Conservation (phyloP, 164 flowering plant genomes). For the Liriodendron chinense region DNA sequence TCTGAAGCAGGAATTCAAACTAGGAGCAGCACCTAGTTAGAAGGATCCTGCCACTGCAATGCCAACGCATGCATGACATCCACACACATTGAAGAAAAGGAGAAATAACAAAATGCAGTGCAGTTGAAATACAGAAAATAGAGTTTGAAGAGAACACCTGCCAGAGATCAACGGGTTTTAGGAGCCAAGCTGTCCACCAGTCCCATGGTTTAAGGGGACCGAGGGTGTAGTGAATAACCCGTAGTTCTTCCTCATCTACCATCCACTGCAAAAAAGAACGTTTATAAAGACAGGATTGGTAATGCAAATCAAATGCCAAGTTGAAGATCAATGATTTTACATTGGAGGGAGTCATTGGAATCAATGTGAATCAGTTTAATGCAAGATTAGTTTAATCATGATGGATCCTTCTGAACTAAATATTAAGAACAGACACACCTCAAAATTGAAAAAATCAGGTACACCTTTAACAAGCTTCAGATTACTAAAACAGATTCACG, state of each 20-base stretch:
- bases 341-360: background rate
- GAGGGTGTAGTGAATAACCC: conserved; percentile 95
- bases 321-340: background rate
- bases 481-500: too few relatives aligned
- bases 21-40: too few relatives aligned
- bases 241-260: conserved; percentile 92
- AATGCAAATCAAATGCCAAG: conserved; percentile 9
- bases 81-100: conserved; percentile 1
- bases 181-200: conserved; percentile 99
- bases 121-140: background rate
- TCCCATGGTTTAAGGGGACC: conserved; percentile 99
- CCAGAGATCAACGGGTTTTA: conserved; percentile 98
- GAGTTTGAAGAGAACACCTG: conserved; percentile 49
- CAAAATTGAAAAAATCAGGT: too few relatives aligned
- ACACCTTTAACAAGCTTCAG: too few relatives aligned
- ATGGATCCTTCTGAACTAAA: too few relatives aligned
- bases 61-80: background rate
- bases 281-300: conserved; percentile 8
- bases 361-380: background rate
- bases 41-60: too few relatives aligned
- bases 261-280: conserved; percentile 73
- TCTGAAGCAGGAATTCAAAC: too few relatives aligned
- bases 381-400: too few relatives aligned
- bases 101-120: background rate
- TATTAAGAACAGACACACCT: too few relatives aligned